These are phyloP conservation scores for Yamadazyma trypodendri DNA, from an alignment of 1,139 yeast genomes.

Conservation along the genomic window DNA sequence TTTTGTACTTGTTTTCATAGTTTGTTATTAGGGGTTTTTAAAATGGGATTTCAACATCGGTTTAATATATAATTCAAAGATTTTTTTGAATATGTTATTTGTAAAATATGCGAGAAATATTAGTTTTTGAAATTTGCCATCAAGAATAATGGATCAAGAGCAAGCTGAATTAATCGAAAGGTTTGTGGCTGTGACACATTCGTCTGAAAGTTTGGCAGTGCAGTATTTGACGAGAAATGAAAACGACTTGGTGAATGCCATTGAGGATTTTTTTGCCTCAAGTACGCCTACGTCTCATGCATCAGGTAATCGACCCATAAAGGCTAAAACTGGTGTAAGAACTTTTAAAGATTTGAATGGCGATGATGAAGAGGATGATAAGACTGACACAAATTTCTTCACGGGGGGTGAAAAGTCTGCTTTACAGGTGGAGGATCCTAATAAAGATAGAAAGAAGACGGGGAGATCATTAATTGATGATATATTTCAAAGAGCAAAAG, in stretches of 20 bases:
- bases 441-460: slow-evolving; percentile 43
- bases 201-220: slow-evolving; percentile 40
- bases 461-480: slow-evolving; percentile 48
- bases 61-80: slow-evolving; percentile 24
- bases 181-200: slow-evolving; percentile 46
- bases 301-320: slow-evolving; percentile 2
- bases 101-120: no score
- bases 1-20: slow-evolving; percentile 21
- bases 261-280: slow-evolving; percentile 42
- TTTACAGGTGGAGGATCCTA: slow-evolving; percentile 90
- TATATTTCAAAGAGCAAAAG: slow-evolving; percentile 46
- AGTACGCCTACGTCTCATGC: slow-evolving; percentile 2
- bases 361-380: slow-evolving; percentile 57
- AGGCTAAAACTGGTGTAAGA: slow-evolving; percentile 25
- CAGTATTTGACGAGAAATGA: slow-evolving; percentile 43
- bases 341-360: slow-evolving; percentile 54
- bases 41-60: slow-evolving; percentile 56
- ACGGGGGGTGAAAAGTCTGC: slow-evolving; percentile 97
- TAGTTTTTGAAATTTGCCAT: slow-evolving; percentile 9
- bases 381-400: slow-evolving; percentile 71
- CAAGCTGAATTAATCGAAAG: slow-evolving; percentile 37
- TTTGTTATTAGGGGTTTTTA: slow-evolving; percentile 31
- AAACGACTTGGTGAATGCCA: slow-evolving; percentile 38
- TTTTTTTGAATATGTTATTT: background rate
- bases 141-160: slow-evolving; percentile 4